Base-by-base conservation (phyloP, 2,329 filamentous ascomycete species). In the Elsinoe ampelina region DNA sequence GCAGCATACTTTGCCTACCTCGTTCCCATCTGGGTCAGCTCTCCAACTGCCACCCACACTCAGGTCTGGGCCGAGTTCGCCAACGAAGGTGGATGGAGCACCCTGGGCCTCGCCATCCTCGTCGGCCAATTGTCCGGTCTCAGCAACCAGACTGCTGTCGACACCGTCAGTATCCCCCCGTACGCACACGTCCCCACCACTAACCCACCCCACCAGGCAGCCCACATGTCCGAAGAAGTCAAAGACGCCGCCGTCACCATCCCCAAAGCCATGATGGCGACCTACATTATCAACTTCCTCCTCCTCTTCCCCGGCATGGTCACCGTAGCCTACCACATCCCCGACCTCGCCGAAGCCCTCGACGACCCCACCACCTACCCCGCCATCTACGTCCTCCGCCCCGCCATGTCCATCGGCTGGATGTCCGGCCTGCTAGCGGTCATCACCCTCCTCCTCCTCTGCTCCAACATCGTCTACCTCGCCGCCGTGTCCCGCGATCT, bases 1-100 rank as follows among this genome's bases (percentile, higher is more conserved):
- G 63, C 75, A 12, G 78, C 77, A 3, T 76, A 80, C 63, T 76
- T 80, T 57, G 77, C 72, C 0, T 75, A 79, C 56, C 64, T 80
- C 10, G 74, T 79, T 20, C 70, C 74, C 0, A 63, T 79, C 3
- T 68, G 72, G 59, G 68, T 72, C 1, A 66, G 75, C 55, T 71
- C 73, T 0, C 71, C 73, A 1, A 67, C 69, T 7, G 69, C 72
- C 39, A 68, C 70, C 15, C 67, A 73, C 0, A 63, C 70, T 12
- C 68, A 71, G 2, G 73, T 78, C 0, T 77, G 80, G 58, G 72
- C 72, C 2, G 65, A 70, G 1, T 80, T 80, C 59, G 66, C 70
- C 17, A 78, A 80, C 57, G 57, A 64, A 13, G 76, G 75, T 0
- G 66, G 65, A 2, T 80, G 75, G 72, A 66, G 66, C 1, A 74